Base-by-base conservation (phyloP, 495 filamentous ascomycete species). In the Penicillium diatomitis region DNA sequence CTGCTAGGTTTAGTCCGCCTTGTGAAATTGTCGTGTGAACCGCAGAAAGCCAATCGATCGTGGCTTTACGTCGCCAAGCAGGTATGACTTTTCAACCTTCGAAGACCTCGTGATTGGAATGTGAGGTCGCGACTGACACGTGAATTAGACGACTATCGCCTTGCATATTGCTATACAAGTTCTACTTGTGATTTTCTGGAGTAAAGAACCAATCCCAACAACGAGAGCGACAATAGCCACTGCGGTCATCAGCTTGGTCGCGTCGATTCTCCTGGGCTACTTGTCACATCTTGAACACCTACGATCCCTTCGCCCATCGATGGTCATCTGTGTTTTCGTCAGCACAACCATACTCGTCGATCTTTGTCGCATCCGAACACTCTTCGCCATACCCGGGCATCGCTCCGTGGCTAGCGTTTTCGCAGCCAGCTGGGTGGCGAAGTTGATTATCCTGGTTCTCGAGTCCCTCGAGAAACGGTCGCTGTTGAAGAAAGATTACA, bases 381-480 rank as follows among this genome's bases (percentile, higher is more conserved):
- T 60, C 2, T 54, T 36, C 32, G 48, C 57, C 8, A 49, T 60
- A 32, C 47, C 51, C 0, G 4, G 43, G 8, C 44, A 48, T n/a
- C 48, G 31, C 2, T 44, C 40, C 1, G 35, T 60, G 11, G 39
- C 48, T 8, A 20, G 37, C 8, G 5, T 58, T 6, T 58, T 58
- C 37, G 52, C 48, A 51, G 47, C 57, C 54, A 52, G 53, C 54
- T 51, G 44, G 46, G 27, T 49, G 7, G 32, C 72, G 47, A 83
- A 81, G 49, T 46, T 53, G 2, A 30, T 71, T 3, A 39, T 77
- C 4, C 54, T 80, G 1, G 12, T 76, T 2, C 54, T 79, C 1
- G 80, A 84, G 49, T 60, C 75, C 0, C 59, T 56, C n/a, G 66
- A 70, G n/a, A 84, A 84, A 61, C 51, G 65, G 33, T 47, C 56